Evolutionary conservation across 1,139 yeast genomes (phyloP).

Genomic region (Magnusiomyces sp.): DNA sequence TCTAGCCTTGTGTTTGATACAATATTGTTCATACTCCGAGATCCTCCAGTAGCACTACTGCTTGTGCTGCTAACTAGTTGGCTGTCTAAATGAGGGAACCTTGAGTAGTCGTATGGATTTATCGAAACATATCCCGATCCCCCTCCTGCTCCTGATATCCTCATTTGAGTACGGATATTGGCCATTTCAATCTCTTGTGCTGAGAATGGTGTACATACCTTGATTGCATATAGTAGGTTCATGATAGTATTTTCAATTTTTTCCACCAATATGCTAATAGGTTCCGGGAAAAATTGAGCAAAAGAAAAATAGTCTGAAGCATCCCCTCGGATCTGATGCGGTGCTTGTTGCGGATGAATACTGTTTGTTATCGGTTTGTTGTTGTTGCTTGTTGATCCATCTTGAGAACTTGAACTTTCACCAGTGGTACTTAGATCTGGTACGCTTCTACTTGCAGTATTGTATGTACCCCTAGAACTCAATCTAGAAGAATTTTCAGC

Average conservation of each 20-base stretch:
- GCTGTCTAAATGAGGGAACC: background rate
- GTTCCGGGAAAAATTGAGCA: conserved; percentile 61
- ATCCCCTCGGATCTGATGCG: conserved; percentile 55
- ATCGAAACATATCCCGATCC: conserved; percentile 3
- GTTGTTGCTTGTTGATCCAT: no score
- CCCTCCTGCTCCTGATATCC: conserved; percentile 10
- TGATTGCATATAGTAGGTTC: conserved; percentile 43
- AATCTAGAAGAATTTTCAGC: no score
- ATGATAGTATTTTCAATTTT: conserved; percentile 49
- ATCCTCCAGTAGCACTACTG: background rate
- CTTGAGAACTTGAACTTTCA: conserved; percentile 10
- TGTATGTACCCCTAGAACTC: no score
- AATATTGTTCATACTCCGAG: background rate
- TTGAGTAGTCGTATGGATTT: conserved; percentile 9
- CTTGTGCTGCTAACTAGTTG: background rate
- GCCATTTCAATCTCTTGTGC: conserved; percentile 66
- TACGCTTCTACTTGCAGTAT: no score
- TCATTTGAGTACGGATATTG: conserved; percentile 47
- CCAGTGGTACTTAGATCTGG: background rate
- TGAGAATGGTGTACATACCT: conserved; percentile 57
- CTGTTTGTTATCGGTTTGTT: no score
- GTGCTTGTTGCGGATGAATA: no score
- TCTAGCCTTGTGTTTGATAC: conserved; percentile 4
- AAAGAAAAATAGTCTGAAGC: conserved; percentile 85
- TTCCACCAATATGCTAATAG: conserved; percentile 41